Conservation (phyloP, 73 alveolate genomes). For the Effrenium voratum region DNA sequence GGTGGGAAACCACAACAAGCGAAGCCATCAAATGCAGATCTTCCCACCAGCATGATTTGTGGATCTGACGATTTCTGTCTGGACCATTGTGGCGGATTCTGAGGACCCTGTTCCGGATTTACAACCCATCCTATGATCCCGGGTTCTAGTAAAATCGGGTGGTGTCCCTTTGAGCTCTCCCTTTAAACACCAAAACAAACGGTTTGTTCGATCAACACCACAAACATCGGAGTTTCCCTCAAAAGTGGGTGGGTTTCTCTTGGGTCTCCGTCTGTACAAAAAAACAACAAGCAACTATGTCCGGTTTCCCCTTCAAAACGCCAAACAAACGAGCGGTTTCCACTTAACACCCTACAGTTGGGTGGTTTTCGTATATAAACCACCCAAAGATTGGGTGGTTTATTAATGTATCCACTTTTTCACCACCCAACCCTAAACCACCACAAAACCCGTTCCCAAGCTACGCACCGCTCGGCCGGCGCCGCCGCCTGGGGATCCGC, state of each 20-base stretch:
- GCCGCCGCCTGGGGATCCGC: slow-evolving; percentile 58
- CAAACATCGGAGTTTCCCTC: neutral
- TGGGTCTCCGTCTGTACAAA: too few relatives aligned
- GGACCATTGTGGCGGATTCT: neutral
- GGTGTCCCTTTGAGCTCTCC: neutral
- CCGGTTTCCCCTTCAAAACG: neutral
- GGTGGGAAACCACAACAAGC: too few relatives aligned
- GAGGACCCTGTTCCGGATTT: neutral
- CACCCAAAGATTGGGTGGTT: neutral
- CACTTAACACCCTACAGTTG: neutral
- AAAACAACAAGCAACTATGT: neutral
- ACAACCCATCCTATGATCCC: neutral
- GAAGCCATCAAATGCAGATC: too few relatives aligned
- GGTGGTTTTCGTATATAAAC: neutral
- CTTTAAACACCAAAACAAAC: neutral
- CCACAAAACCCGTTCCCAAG: neutral
- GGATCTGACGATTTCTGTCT: too few relatives aligned
- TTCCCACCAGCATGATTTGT: too few relatives aligned
- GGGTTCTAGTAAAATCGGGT: neutral
- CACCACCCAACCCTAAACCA: neutral
- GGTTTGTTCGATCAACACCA: neutral
- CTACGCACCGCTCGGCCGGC: neutral
- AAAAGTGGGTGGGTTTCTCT: too few relatives aligned
- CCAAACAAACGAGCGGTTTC: neutral
- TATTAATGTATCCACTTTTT: neutral